Percentiles rank a stretch among this genome's conserved stretches.
Conservation (phyloP, 2,329 filamentous ascomycete species). For the Monosporascus sp. region DNA sequence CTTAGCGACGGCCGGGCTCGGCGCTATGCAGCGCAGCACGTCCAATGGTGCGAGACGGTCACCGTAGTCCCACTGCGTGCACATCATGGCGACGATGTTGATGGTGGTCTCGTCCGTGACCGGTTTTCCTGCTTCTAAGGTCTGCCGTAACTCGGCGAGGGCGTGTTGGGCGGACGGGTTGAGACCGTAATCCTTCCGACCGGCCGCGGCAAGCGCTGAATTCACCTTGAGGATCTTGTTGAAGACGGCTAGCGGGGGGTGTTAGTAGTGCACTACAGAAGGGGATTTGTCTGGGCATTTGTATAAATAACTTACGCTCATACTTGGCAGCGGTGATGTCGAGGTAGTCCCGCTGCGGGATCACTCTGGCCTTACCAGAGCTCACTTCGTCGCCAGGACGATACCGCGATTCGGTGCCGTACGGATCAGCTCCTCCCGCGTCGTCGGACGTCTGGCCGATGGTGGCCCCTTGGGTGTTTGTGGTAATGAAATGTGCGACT, state of each 20-base stretch:
- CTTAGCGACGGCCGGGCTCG: slow-evolving; percentile 60
- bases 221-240: slow-evolving; percentile 76
- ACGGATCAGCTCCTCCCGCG: slow-evolving; percentile 60
- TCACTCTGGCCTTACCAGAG: slow-evolving; percentile 47
- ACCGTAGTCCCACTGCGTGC: slow-evolving; percentile 72
- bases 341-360: slow-evolving; percentile 78
- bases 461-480: slow-evolving; percentile 82
- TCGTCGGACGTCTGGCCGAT: slow-evolving; percentile 58
- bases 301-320: slow-evolving; percentile 37
- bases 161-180: slow-evolving; percentile 65
- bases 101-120: slow-evolving; percentile 49
- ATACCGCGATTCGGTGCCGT: slow-evolving; percentile 73
- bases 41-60: slow-evolving; percentile 82
- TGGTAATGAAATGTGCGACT: slow-evolving; percentile 85
- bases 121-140: slow-evolving; percentile 55
- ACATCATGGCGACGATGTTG: slow-evolving; percentile 63
- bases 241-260: slow-evolving; percentile 48
- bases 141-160: slow-evolving; percentile 55
- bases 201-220: slow-evolving; percentile 62
- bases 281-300: background rate
- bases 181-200: slow-evolving; percentile 67
- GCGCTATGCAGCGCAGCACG: slow-evolving; percentile 75
- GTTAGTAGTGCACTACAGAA: slow-evolving; percentile 1
- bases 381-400: slow-evolving; percentile 60
- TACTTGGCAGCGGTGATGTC: slow-evolving; percentile 70